Evolutionary conservation across 192 early-diverging fungal genomes (phyloP).

Genomic region (Funneliformis geosporum): DNA sequence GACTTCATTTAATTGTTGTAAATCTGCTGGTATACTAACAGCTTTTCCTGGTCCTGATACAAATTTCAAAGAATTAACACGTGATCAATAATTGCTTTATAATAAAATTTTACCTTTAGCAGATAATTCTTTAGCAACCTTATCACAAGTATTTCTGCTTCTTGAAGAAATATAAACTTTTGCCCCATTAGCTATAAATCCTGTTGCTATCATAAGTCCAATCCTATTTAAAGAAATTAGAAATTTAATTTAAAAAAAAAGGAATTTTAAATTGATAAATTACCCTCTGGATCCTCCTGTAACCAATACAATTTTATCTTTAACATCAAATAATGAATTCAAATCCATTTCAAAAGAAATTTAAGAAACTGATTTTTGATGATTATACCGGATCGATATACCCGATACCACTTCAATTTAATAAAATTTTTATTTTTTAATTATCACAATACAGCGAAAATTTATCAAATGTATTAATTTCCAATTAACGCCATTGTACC

Average conservation of each 20-base stretch:
- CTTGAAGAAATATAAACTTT: slow-evolving; percentile 90
- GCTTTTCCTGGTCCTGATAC: slow-evolving; percentile 64
- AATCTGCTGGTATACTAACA: slow-evolving; percentile 69
- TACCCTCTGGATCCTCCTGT: slow-evolving; percentile 64
- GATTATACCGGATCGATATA: too few relatives aligned
- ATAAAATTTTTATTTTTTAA: too few relatives aligned
- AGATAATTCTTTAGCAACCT: slow-evolving; percentile 23
- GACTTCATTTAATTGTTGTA: slow-evolving; percentile 45
- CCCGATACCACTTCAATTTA: too few relatives aligned
- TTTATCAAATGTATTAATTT: too few relatives aligned
- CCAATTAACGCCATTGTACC: too few relatives aligned
- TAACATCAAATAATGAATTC: slow-evolving; percentile 58
- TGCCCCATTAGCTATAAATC: slow-evolving; percentile 84
- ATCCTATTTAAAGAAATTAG: slow-evolving; percentile 37
- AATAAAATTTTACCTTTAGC: background rate
- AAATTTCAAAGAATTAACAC: background rate
- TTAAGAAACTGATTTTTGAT: too few relatives aligned
- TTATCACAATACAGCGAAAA: too few relatives aligned
- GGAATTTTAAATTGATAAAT: background rate
- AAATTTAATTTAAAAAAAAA: background rate
- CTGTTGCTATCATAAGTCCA: slow-evolving; percentile 60
- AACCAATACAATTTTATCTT: slow-evolving; percentile 79
- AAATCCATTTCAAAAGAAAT: slow-evolving; percentile 31
- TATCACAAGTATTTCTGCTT: slow-evolving; percentile 4
- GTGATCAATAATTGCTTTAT: background rate